These are phyloP conservation scores for Phytopythium mirpurense DNA, from an alignment of 352 stramenopile species.

Conservation along the genomic window DNA sequence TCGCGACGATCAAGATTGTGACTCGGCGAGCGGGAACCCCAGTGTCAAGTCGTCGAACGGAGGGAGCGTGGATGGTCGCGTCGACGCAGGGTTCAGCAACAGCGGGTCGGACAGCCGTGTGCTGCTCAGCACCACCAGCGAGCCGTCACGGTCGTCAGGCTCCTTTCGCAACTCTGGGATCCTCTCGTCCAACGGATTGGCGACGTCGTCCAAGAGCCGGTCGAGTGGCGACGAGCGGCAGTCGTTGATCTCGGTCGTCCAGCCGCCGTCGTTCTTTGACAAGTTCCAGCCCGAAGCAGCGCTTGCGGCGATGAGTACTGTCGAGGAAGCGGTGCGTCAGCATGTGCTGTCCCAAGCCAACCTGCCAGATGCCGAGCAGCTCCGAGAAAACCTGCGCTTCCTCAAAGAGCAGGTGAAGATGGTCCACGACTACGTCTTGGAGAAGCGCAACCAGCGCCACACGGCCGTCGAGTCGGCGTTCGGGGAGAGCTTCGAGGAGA, in stretches of 20 bases:
- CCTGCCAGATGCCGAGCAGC: slow-evolving; percentile 22
- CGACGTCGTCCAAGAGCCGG: background rate
- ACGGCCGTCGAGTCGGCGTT: slow-evolving; percentile 73
- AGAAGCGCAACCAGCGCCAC: slow-evolving; percentile 58
- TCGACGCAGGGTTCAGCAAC: background rate
- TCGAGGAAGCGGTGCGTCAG: slow-evolving; percentile 50
- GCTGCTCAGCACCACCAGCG: background rate
- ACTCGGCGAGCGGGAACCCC: background rate
- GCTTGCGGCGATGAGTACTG: slow-evolving; percentile 46
- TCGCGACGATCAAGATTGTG: background rate
- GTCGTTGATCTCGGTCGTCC: slow-evolving; percentile 35
- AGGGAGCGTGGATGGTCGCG: background rate
- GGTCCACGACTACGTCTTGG: slow-evolving; percentile 59
- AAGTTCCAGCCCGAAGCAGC: slow-evolving; percentile 59
- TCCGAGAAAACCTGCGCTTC: slow-evolving; percentile 43
- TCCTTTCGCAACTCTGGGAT: slow-evolving; percentile 4
- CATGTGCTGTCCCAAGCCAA: slow-evolving; percentile 39
- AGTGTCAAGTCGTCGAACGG: background rate
- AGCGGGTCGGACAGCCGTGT: background rate
- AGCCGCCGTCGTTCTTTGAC: slow-evolving; percentile 34
- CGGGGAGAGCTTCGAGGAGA: slow-evolving; percentile 82
- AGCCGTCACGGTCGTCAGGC: slow-evolving; percentile 3
- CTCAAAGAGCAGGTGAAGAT: slow-evolving; percentile 68
- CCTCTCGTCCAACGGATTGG: slow-evolving; percentile 5
- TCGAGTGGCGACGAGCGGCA: slow-evolving; percentile 34